Evolutionary conservation across 331 rosid genomes (phyloP), one percentile per base, ranked within the genome.

Genomic region (Pyracantha coccinea): DNA sequence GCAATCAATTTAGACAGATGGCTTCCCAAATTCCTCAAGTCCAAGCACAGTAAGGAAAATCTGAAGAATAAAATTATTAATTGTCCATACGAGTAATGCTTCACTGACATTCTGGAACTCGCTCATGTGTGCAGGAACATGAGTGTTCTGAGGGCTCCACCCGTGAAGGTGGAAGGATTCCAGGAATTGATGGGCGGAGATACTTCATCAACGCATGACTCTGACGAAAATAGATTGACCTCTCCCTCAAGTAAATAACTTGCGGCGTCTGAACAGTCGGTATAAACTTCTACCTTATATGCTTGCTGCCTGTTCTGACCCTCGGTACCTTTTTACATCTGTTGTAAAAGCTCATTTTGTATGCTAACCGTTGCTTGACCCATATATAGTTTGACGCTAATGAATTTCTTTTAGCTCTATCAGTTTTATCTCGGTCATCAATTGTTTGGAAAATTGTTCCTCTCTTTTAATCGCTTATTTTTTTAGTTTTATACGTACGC

Each of bases 141-240:
- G 67, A 44, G 87, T 69, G 75, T 88, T 70, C 86, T 82, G 73
- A 83, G 98, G 82, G 91, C 98, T 44, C 97, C 88, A 8, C 98
- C 98, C 3, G 95, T 93, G 83, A 93, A 93, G 85, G 98, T 93
- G 23, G 98, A 89, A 78, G 98, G 93, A 60, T 93, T 93, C 83
- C 83, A 75, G 78, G 98, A 93, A 75, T 86, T 93, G 75, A 88
- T 93, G 94, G 98, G 98, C 24, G 96, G 93, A 45, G 95, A 88
- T 79, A 69, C 94, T 66, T 9, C 92, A 17, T 38, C 91, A 4
- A 93, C 88, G 84, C 96, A 85, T 59, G 98, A 94, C 41, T 79
- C 96, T 0, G 98, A 94, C 8, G 97, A 94, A 80, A 86, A 77
- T 84, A 82, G 95, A 76, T 72, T 94, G 57, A 87, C 91, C 69